Percentiles rank a stretch among this genome's conserved stretches.
phyloP scores from a whole-genome alignment of 2,329 filamentous ascomycete genomes.

The Akanthomyces uredinophilus region DNA sequence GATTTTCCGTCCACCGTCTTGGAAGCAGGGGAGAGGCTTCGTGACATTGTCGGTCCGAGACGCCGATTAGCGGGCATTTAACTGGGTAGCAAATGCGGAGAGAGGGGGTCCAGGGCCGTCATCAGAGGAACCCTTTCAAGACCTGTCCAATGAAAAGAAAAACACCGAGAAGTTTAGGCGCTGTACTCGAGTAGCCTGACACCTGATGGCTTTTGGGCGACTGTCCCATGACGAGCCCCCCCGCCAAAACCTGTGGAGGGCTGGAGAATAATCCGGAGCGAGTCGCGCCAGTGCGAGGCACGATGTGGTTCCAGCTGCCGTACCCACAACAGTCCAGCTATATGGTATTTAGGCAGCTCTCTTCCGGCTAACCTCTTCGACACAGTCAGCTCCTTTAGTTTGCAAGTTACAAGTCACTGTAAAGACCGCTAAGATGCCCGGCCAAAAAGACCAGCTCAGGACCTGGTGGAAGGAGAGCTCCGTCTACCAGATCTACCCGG shows the following conservation, averaged over 20 bases:
- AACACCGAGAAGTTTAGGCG: neutral
- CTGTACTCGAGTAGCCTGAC: neutral
- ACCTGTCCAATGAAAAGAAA: neutral
- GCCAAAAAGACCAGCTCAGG: slow-evolving; percentile 22
- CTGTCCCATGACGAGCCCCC: neutral
- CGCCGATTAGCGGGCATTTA: slow-evolving; percentile 4
- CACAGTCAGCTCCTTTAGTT: neutral
- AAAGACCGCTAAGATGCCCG: slow-evolving; percentile 2
- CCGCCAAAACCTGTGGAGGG: neutral
- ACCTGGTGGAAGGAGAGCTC: slow-evolving; percentile 57
- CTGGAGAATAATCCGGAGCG: neutral
- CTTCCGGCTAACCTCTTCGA: neutral
- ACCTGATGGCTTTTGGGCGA: neutral
- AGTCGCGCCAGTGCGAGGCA: neutral
- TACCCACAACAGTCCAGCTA: neutral
- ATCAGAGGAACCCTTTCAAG: neutral
- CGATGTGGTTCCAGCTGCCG: neutral
- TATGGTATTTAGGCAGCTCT: neutral
- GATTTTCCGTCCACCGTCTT: neutral
- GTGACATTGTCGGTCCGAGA: neutral
- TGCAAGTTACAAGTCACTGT: neutral
- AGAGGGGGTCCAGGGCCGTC: neutral
- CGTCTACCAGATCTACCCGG: slow-evolving; percentile 58
- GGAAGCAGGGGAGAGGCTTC: neutral
- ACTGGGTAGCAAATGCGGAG: slow-evolving; percentile 9